Conservation (phyloP, 495 filamentous ascomycete species). For the Lophiotrema nucula region DNA sequence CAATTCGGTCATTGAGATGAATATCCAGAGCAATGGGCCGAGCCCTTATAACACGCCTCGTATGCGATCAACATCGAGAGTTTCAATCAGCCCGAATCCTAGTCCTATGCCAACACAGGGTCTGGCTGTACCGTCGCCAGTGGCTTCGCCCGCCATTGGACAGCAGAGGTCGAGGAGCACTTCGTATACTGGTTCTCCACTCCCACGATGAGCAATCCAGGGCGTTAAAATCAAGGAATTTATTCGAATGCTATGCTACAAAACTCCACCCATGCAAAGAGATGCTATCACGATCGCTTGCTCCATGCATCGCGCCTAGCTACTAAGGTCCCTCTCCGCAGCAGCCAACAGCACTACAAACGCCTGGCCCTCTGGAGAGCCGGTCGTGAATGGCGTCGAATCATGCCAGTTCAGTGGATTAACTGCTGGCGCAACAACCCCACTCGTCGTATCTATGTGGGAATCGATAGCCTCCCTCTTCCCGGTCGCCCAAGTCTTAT, state of each 20-base stretch:
- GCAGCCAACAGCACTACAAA: conserved; percentile 50
- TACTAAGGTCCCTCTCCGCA: conserved; percentile 48
- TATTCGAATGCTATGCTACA: neutral
- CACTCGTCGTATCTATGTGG: conserved; percentile 39
- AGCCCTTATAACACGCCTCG: neutral
- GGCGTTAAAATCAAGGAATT: neutral
- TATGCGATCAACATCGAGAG: neutral
- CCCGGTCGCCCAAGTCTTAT: conserved; percentile 47
- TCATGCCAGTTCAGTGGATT: conserved; percentile 51
- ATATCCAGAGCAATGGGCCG: conserved; percentile 1
- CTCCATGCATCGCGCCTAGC: too few species aligned
- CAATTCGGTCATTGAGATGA: neutral
- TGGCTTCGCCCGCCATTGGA: neutral
- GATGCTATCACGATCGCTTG: too few species aligned
- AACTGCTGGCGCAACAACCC: conserved; percentile 48
- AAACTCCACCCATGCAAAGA: too few species aligned
- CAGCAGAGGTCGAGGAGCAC: neutral
- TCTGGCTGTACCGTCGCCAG: neutral
- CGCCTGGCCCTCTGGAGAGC: conserved; percentile 50
- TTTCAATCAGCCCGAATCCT: neutral
- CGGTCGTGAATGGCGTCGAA: conserved; percentile 36
- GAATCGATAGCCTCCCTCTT: conserved; percentile 43
- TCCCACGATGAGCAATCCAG: neutral
- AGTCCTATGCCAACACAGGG: neutral
- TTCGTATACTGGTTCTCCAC: neutral